phyloP scores from a whole-genome alignment of 2,329 filamentous ascomycete species.

The Aaosphaeria arxii region DNA sequence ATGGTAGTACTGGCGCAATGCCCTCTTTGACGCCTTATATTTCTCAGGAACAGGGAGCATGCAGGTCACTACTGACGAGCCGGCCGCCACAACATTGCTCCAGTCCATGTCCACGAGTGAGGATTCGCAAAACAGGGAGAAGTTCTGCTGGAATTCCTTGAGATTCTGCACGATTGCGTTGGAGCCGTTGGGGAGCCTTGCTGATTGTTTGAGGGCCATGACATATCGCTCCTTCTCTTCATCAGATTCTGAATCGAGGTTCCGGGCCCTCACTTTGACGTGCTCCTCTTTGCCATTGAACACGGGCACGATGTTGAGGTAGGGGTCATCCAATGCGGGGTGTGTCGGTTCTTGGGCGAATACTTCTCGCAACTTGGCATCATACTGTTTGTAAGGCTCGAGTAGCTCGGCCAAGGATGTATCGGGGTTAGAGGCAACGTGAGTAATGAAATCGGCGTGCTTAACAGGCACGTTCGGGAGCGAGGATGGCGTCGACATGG shows the following conservation, averaged over 20 bases:
- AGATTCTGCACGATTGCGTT: conserved; percentile 66
- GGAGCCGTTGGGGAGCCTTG: conserved; percentile 61
- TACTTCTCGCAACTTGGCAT: conserved; percentile 62
- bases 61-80: conserved; percentile 76
- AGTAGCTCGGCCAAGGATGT: conserved; percentile 58
- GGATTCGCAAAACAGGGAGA: conserved; percentile 77
- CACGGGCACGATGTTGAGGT: conserved; percentile 64
- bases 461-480: conserved; percentile 38
- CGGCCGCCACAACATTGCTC: conserved; percentile 78
- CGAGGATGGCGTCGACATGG: conserved; percentile 7
- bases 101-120: conserved; percentile 74
- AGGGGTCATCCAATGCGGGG: conserved; percentile 53
- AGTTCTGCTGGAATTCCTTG: conserved; percentile 73
- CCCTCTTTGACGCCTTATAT: conserved; percentile 38
- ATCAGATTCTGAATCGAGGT: conserved; percentile 56
- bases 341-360: conserved; percentile 68
- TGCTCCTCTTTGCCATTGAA: conserved; percentile 54
- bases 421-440: conserved; percentile 56
- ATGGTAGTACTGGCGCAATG: conserved; percentile 65
- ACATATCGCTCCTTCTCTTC: conserved; percentile 64
- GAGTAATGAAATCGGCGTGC: conserved; percentile 44
- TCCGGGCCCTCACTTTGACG: conserved; percentile 62
- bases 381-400: conserved; percentile 65
- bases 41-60: conserved; percentile 63
- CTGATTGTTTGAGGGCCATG: conserved; percentile 62